These are phyloP conservation scores for Aspergillus thermomutatus DNA, from an alignment of 2,329 filamentous ascomycete species.

Conservation along the genomic window DNA sequence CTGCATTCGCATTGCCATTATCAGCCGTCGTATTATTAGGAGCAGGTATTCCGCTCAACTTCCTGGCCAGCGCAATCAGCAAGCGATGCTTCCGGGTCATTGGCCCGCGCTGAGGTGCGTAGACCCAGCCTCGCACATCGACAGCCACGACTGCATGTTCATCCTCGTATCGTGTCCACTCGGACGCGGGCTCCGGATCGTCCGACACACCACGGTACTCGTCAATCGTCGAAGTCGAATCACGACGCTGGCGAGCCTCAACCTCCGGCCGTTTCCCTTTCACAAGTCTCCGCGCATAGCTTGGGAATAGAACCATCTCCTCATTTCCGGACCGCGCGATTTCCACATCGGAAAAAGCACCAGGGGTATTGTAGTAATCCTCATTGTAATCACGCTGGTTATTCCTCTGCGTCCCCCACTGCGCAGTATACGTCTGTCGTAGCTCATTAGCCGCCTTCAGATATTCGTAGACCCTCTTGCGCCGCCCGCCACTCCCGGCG, in stretches of 20 bases:
- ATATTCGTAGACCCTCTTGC: constrained; percentile 74
- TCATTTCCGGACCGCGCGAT: constrained; percentile 77
- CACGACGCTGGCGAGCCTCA: constrained; percentile 26
- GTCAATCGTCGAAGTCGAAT: constrained; percentile 32
- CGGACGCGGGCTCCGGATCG: constrained; percentile 62
- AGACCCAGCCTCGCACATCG: constrained; percentile 94
- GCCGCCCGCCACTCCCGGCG: constrained; percentile 53
- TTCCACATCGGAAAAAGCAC: constrained; percentile 79
- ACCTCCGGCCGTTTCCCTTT: constrained; percentile 42
- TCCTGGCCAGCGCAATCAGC: constrained; percentile 78
- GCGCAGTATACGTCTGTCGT: constrained; percentile 62
- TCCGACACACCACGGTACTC: constrained; percentile 38
- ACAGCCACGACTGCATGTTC: constrained; percentile 87
- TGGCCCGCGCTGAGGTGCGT: constrained; percentile 77
- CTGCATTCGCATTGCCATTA: constrained; percentile 23
- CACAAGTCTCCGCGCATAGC: constrained; percentile 75
- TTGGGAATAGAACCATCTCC: constrained; percentile 93
- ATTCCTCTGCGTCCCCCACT: constrained; percentile 48
- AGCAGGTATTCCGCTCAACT: constrained; percentile 80
- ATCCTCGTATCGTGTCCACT: constrained; percentile 78
- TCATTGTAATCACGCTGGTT: constrained; percentile 39
- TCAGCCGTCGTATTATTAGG: constrained; percentile 44
- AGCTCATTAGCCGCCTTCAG: constrained; percentile 69
- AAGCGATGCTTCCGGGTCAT: constrained; percentile 84
- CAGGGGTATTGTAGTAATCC: constrained; percentile 58